Percentiles rank a stretch among this genome's conserved stretches.
These are phyloP conservation scores for Backusella parvicylindrica DNA, from an alignment of 192 early-diverging fungal species.

Conservation along the genomic window DNA sequence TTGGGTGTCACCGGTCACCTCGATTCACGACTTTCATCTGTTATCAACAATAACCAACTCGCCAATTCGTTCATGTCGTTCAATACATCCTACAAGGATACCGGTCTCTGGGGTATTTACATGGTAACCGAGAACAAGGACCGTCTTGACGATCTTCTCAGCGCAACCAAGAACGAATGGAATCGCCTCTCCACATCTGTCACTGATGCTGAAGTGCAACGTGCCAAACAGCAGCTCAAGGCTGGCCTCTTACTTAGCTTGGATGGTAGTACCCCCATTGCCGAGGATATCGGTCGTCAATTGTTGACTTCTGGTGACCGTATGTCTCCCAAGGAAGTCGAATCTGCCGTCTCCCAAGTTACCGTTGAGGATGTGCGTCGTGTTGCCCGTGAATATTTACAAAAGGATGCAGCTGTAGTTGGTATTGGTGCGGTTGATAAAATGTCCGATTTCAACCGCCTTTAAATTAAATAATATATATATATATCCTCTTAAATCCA, in stretches of 20 bases:
- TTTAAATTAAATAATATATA: neutral
- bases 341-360: constrained; percentile 79
- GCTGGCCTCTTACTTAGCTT: constrained; percentile 85
- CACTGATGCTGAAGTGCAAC: constrained; percentile 88
- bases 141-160: constrained; percentile 82
- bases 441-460: constrained; percentile 83
- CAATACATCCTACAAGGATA: constrained; percentile 98
- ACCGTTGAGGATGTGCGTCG: constrained; percentile 84
- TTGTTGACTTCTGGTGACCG: constrained; percentile 90
- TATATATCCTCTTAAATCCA: neutral
- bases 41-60: constrained; percentile 77
- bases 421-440: constrained; percentile 88
- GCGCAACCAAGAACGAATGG: constrained; percentile 92
- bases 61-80: constrained; percentile 99
- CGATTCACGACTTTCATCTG: constrained; percentile 81
- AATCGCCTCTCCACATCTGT: constrained; percentile 80
- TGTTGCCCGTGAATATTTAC: constrained; percentile 84
- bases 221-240: constrained; percentile 99
- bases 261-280: constrained; percentile 92
- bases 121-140: constrained; percentile 78
- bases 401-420: constrained; percentile 71
- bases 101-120: constrained; percentile 97
- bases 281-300: constrained; percentile 98
- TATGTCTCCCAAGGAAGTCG: constrained; percentile 85
- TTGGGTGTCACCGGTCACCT: constrained; percentile 85